A percentile compares a stretch with the other conserved stretches of the same genome.
phyloP scores from a whole-genome alignment of 2,329 filamentous ascomycete genomes.

The Talaromyces sp. region DNA sequence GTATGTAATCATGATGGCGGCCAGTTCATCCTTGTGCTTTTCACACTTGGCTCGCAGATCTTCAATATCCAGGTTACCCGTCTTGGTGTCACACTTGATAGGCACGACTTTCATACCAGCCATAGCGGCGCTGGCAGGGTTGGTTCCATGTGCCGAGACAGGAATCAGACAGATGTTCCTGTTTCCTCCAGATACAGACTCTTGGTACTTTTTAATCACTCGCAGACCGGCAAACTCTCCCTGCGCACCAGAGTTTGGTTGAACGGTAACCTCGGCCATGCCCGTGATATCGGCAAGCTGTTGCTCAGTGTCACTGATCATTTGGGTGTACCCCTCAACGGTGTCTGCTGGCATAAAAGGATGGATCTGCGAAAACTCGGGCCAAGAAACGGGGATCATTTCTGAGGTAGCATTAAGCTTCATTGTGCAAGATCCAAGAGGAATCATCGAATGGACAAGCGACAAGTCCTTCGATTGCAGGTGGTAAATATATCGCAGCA shows the following conservation, averaged over 20 bases:
- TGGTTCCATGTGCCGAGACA: slow-evolving; percentile 91
- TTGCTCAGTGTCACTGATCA: slow-evolving; percentile 67
- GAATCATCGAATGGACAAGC: slow-evolving; percentile 94
- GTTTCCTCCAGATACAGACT: slow-evolving; percentile 58
- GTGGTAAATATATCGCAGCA: slow-evolving; percentile 89
- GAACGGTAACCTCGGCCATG: slow-evolving; percentile 82
- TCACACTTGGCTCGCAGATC: slow-evolving; percentile 86
- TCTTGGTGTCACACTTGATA: slow-evolving; percentile 81
- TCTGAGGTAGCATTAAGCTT: slow-evolving; percentile 92
- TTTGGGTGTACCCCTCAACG: slow-evolving; percentile 61
- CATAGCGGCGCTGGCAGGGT: slow-evolving; percentile 93
- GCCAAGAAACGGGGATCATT: slow-evolving; percentile 80
- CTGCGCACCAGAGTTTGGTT: slow-evolving; percentile 94
- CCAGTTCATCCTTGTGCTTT: slow-evolving; percentile 78
- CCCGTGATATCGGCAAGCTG: slow-evolving; percentile 81
- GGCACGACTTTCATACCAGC: slow-evolving; percentile 90
- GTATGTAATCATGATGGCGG: slow-evolving; percentile 95
- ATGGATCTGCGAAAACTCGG: slow-evolving; percentile 72
- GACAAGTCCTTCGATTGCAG: slow-evolving; percentile 92
- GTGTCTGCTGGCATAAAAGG: slow-evolving; percentile 66
- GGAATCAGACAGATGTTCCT: slow-evolving; percentile 92
- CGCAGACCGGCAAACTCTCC: slow-evolving; percentile 90
- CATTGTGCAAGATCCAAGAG: slow-evolving; percentile 95
- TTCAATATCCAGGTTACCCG: slow-evolving; percentile 81
- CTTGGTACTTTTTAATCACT: slow-evolving; percentile 79